These are phyloP conservation scores for Nicotiana obtusifolia DNA, from an alignment of 257 asterid species.

Conservation along the genomic window DNA sequence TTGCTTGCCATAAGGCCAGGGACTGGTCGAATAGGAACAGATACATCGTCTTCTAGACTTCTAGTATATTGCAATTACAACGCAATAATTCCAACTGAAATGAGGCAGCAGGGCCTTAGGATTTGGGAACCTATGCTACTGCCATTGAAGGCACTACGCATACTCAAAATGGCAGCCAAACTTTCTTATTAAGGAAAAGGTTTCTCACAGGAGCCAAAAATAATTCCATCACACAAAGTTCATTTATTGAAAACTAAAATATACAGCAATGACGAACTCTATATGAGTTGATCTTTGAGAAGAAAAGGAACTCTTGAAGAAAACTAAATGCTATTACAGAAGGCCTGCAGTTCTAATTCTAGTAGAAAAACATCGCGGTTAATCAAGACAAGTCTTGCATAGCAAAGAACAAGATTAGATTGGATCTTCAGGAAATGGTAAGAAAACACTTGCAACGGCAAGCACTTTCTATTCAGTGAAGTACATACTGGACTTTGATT, in stretches of 20 bases:
- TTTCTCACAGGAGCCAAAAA: neutral
- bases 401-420: neutral
- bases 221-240: neutral
- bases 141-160: neutral
- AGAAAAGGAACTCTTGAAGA: neutral
- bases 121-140: neutral
- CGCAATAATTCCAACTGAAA: neutral
- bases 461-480: too few relatives aligned
- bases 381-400: neutral
- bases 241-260: neutral
- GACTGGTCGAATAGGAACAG: neutral
- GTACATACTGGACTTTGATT: too few relatives aligned
- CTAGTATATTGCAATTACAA: neutral
- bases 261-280: neutral
- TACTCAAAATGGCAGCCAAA: neutral
- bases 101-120: neutral
- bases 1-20: neutral
- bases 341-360: neutral
- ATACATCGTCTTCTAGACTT: too few relatives aligned
- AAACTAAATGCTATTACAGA: neutral
- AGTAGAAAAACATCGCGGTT: neutral
- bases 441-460: neutral
- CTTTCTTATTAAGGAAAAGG: neutral
- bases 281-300: neutral
- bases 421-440: neutral